Percentiles rank a stretch among this genome's conserved stretches.
phyloP scores from a whole-genome alignment of 192 early-diverging fungal species.

The Gaertneriomyces sp. region DNA sequence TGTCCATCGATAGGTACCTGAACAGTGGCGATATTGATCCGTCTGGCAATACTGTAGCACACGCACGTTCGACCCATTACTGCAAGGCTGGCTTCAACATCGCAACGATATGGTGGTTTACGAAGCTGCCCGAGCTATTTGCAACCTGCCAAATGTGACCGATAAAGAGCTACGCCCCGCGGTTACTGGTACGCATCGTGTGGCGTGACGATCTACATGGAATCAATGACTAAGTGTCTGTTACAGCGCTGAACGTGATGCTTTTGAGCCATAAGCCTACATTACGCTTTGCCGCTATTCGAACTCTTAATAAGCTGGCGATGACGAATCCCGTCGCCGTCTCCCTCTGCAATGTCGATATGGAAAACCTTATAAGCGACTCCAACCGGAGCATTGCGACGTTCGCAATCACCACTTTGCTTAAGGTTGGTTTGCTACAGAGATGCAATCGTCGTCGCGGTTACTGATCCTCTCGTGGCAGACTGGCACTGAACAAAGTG shows the following conservation, averaged over 20 bases:
- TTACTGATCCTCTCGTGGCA: conserved; percentile 8
- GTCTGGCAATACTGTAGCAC: conserved; percentile 1
- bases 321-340: conserved; percentile 87
- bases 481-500: conserved; percentile 96
- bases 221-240: not conserved
- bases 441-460: not conserved
- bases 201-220: not conserved
- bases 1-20: not conserved
- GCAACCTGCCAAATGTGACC: conserved; percentile 80
- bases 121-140: conserved; percentile 95
- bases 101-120: conserved; percentile 97
- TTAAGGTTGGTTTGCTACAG: conserved; percentile 58
- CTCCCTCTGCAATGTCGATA: conserved; percentile 93
- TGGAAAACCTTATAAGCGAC: conserved; percentile 96
- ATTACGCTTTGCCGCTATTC: conserved; percentile 93
- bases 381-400: conserved; percentile 95
- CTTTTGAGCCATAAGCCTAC: conserved; percentile 89
- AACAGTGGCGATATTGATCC: not conserved
- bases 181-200: conserved; percentile 63
- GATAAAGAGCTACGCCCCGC: conserved; percentile 86
- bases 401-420: conserved; percentile 95
- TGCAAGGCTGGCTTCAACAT: conserved; percentile 89
- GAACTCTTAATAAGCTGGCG: conserved; percentile 91
- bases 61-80: conserved; percentile 72
- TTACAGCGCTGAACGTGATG: conserved; percentile 81